Evolutionary conservation across 768 basidiomycete species (phyloP), one percentile per base, ranked within the genome.

Genomic region (Cystobasidiopsis lactophilus): DNA sequence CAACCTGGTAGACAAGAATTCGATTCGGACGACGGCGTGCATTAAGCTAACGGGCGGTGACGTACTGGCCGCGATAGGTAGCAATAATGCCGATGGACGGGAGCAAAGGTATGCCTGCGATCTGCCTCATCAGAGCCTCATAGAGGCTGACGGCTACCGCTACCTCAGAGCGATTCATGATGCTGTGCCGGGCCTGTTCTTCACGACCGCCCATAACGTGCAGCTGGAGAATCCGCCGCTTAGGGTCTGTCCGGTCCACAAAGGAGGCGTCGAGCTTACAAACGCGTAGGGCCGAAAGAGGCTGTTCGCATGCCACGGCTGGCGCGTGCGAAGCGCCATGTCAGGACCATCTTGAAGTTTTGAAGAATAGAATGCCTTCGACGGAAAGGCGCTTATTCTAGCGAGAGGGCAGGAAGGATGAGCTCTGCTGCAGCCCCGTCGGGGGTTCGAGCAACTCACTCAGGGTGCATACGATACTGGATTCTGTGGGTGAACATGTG

Each of bases 391-490:
- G 57, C 86, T 91, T 63, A 57, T 57, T 16, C 33, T 50, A 29
- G 23, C 18, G 16, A 27, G 45, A n/a, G 21, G 24, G 19, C 11
- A 38, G 19, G 37, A 19, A 35, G 33, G 7, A 35, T 35, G 9
- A 35, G 33, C 33, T 35, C 16, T 7, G 33, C 16, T 16, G 9
- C 16, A 7, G 33, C 7, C 16, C 33, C 33, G 7, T 35, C 7
- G 33, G 9, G n/a, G n/a, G n/a, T n/a, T n/a, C n/a, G n/a, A 49
- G 26, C 11, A 14, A 13, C 45, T 47, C 16, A 47, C 45, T 84
- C 79, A 1, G 91, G 91, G 64, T 98, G 89, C 93, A 98, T 98
- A 58, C 93, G 89, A 64, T 98, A 98, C 69, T 98, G 93, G 39
- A 98, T 96, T 60, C 91, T 95, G 54, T 54, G 27, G 23, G 47